Evolutionary conservation across 2,329 filamentous ascomycete species (phyloP), one percentile per base, ranked within the genome.

Genomic region (Claviceps sp.): DNA sequence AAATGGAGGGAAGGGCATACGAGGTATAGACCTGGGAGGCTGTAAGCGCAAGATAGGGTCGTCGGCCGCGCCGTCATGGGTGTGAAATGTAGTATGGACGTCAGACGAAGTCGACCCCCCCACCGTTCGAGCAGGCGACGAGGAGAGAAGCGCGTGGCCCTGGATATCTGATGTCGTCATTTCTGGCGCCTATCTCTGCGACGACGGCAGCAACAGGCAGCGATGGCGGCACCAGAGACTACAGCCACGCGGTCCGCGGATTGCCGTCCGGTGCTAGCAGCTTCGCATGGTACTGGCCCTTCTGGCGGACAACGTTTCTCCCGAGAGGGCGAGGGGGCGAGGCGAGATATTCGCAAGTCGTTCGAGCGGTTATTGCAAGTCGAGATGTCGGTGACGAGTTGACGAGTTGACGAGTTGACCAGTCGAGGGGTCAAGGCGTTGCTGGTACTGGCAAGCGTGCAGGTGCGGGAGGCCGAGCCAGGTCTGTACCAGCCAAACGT

Each of bases 21-120:
- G 62, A 44, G 63, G 63, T n/a, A 65, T 51, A 47, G 63, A 62
- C 52, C 64, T 58, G 22, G 64, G 60, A 38, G 59, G 55, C 26
- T 59, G 58, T 22, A 60, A 54, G 47, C 61, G 62, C 22, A 57
- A 51, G 16, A 51, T 42, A 5, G 56, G 56, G 24, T 47, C 47
- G 30, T 54, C 52, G 13, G 56, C 51, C 16, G 56, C 50, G 40
- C 55, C 51, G 49, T 51, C 14, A 36, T 16, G 20, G 11, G 30
- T 38, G 55, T 56, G 40, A 8, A 51, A 41, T 4, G 54, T 56
- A 16, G 45, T 38, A 30, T 54, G 50, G 18, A 53, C 50, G 6
- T 50, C 50, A 49, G 55, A 52, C 2, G 54, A 49, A 24, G 48
- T 54, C 24, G 58, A 54, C 38, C 47, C 53, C n/a, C 51, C 50